These are phyloP conservation scores for Auricularia sp. DNA, from an alignment of 768 basidiomycete genomes.

Conservation along the genomic window DNA sequence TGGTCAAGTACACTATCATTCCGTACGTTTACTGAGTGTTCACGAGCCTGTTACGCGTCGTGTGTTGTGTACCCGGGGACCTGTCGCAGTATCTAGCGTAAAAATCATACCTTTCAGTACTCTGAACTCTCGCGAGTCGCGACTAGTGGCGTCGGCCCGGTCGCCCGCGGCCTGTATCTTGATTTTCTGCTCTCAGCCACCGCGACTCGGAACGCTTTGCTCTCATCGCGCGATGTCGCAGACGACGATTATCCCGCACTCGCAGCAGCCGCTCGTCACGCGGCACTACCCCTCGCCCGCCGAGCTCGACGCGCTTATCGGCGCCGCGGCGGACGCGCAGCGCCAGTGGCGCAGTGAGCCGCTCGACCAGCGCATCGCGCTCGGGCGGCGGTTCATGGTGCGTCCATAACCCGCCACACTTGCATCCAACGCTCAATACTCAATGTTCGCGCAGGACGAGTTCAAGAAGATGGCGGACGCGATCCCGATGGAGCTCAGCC, in stretches of 20 bases:
- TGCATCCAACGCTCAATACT: slow-evolving; percentile 22
- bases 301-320: slow-evolving; percentile 54
- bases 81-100: no score
- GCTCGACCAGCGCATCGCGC: slow-evolving; percentile 52
- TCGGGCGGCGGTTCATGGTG: slow-evolving; percentile 66
- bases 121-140: no score
- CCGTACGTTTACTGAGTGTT: slow-evolving; percentile 61
- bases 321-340: slow-evolving; percentile 54
- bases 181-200: no score
- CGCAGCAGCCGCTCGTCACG: slow-evolving; percentile 55
- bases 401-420: slow-evolving; percentile 20
- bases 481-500: slow-evolving; percentile 63
- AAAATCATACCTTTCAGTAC: no score
- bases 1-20: slow-evolving; percentile 79
- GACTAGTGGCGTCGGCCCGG: no score
- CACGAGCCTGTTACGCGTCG: background rate
- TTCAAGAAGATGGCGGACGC: slow-evolving; percentile 46
- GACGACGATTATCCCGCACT: slow-evolving; percentile 79
- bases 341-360: slow-evolving; percentile 56
- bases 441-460: slow-evolving; percentile 27
- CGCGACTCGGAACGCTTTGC: no score
- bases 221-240: slow-evolving; percentile 27
- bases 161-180: no score
- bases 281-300: slow-evolving; percentile 50
- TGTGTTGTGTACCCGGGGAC: no score